Conservation (phyloP, 306 rosid genomes). For the Citrullus amarus region DNA sequence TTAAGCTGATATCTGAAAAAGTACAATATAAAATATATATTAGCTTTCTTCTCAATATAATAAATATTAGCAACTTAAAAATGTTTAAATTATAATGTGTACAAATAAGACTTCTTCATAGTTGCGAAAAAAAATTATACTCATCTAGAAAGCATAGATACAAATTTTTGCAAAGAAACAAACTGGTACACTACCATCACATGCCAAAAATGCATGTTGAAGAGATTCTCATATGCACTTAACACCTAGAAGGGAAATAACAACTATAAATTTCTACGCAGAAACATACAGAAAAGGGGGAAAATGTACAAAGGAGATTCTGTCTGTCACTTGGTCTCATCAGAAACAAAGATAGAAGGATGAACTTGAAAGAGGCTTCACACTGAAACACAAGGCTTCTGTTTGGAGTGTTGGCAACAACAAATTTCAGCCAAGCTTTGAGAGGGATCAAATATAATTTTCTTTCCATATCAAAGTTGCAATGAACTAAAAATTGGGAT, state of each 20-base stretch:
- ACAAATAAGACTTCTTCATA: background rate
- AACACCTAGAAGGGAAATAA: background rate
- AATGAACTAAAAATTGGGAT: background rate
- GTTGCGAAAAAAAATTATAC: background rate
- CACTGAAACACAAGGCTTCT: background rate
- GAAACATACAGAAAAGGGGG: background rate
- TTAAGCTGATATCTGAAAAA: slow-evolving; percentile 81
- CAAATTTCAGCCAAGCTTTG: background rate
- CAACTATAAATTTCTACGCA: background rate
- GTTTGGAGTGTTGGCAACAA: background rate
- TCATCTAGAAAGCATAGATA: background rate
- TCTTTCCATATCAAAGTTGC: background rate
- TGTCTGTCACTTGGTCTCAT: background rate
- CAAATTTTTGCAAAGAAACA: background rate
- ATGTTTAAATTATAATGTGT: background rate
- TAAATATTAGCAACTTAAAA: background rate
- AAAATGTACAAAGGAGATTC: background rate
- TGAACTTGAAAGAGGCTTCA: background rate
- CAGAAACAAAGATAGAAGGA: background rate
- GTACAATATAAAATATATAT: slow-evolving; percentile 6
- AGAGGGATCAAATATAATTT: background rate
- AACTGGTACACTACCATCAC: background rate
- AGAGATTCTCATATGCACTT: background rate
- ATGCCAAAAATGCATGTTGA: background rate
- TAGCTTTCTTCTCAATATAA: background rate